These are phyloP conservation scores for Aspergillus jensenii DNA, from an alignment of 2,329 filamentous ascomycete species.

Conservation along the genomic window DNA sequence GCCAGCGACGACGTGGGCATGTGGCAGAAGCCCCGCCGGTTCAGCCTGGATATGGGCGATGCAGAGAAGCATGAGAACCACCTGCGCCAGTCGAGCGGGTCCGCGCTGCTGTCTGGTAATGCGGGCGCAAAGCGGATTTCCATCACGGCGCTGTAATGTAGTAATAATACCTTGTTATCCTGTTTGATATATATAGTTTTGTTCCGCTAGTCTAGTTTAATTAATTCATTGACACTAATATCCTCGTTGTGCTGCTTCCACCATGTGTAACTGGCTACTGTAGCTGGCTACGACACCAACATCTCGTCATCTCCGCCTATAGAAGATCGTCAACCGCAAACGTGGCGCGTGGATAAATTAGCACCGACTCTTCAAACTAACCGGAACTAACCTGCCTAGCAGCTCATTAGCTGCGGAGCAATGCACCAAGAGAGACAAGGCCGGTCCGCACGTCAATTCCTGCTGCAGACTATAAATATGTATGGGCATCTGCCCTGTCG, in stretches of 20 bases:
- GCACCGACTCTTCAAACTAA: neutral
- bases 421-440: no score
- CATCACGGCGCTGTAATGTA: constrained; percentile 20
- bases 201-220: neutral
- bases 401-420: neutral
- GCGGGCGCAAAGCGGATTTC: constrained; percentile 25
- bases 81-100: constrained; percentile 30
- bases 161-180: neutral
- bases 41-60: constrained; percentile 34
- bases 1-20: constrained; percentile 27
- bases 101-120: constrained; percentile 27
- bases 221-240: neutral
- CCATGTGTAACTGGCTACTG: neutral
- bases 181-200: neutral
- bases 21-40: constrained; percentile 34
- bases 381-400: neutral
- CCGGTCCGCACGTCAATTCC: no score
- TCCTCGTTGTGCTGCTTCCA: neutral
- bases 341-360: neutral
- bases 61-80: constrained; percentile 29
- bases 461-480: no score
- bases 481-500: no score
- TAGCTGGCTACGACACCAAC: neutral
- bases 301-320: neutral
- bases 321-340: neutral